Conservation (phyloP, 192 early-diverging fungal species). For the Coemansia sp. region DNA sequence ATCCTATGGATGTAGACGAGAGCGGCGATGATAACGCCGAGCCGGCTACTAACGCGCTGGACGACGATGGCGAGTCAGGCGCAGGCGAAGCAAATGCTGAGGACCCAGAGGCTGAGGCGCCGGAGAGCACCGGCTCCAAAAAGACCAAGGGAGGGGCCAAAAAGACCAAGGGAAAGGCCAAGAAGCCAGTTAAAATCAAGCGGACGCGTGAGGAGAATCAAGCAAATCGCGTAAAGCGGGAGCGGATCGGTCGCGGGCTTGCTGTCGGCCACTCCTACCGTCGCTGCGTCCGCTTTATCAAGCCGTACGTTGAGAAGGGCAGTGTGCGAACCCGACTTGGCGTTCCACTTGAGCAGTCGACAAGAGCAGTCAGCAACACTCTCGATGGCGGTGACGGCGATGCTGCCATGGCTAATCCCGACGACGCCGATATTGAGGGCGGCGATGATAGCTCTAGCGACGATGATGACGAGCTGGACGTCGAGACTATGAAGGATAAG, state of each 20-base stretch:
- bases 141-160: neutral
- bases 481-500: constrained; percentile 30
- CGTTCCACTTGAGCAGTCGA: constrained; percentile 22
- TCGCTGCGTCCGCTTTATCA: constrained; percentile 48
- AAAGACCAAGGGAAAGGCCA: neutral
- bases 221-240: neutral
- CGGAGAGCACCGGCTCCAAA: neutral
- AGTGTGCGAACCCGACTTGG: constrained; percentile 24
- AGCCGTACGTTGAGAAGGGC: constrained; percentile 25
- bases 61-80: neutral
- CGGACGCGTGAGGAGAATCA: neutral
- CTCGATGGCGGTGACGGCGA: neutral
- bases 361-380: neutral
- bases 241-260: neutral
- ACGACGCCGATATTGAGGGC: neutral
- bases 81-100: neutral
- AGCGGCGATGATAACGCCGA: neutral
- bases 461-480: constrained; percentile 23
- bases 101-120: neutral
- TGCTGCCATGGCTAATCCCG: neutral
- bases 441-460: constrained; percentile 18
- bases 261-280: constrained; percentile 27
- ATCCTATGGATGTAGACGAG: neutral
- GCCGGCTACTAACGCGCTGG: neutral
- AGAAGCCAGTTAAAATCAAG: neutral